Evolutionary conservation across 139 green algal species (phyloP), one percentile per base, ranked within the genome.

Genomic region (Volvox reticuliferus): DNA sequence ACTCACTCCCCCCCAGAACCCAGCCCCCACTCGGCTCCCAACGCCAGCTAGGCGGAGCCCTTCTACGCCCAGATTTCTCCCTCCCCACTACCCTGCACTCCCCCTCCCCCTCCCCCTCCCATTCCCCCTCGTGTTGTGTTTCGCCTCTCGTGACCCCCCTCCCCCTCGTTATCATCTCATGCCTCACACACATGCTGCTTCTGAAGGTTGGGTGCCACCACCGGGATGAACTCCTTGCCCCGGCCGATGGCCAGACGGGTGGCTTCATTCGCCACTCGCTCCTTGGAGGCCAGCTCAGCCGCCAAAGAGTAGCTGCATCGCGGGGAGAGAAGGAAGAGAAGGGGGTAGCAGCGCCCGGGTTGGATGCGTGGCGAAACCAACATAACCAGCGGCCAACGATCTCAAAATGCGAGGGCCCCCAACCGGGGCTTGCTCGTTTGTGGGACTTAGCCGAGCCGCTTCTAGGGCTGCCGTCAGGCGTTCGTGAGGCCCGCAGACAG

Each of bases 151-250:
- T n/a, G n/a, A n/a, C n/a, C n/a, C n/a, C n/a, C 82, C 65, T 79
- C 68, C 12, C 18, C 55, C 1, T 32, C 14, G 28, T 12, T 24
- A 17, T 37, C 44, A 9, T 28, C 18, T 33, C 36, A 12, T 35
- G 14, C 6, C 22, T 67, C 1, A 55, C 71, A 18, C 73, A 85
- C 73, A 30, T 84, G 50, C 37, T 94, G 79, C 35, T 93, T 93
- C 69, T n/a, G 26, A 32, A 88, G 62, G 18, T 35, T 30, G 12
- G 69, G 18, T 18, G 69, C 44, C 2, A 88, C 76, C 16, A 87
- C 36, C 22, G 93, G 93, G 17, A 78, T 86, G 65, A 92, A 95
- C 91, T 95, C 93, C 81, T 93, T 79, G 16, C 93, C 93, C 22
- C 68, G 44, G 6, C 88, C 92, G 22, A 94, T 90, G 85, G 91